Conservation (phyloP, 768 basidiomycete species). For the Agaricus blazei region DNA sequence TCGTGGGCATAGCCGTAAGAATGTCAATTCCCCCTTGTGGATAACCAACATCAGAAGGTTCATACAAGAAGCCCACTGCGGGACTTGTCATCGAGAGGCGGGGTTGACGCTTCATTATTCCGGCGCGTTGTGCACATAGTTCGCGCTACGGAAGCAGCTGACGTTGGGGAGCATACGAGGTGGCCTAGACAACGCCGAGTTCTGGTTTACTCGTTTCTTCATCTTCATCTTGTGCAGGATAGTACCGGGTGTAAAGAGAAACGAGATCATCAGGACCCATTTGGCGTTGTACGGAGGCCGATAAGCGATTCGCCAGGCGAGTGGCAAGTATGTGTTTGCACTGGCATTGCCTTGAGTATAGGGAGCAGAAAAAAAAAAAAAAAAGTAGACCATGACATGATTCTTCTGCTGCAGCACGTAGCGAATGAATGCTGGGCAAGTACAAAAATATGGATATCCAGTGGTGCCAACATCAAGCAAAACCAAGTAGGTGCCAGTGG, state of each 20-base stretch:
- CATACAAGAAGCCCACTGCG: too few relatives aligned
- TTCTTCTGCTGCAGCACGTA: slow-evolving; percentile 55
- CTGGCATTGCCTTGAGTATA: slow-evolving; percentile 28
- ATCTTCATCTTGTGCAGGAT: slow-evolving; percentile 13
- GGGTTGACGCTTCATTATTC: too few relatives aligned
- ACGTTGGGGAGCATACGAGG: not conserved
- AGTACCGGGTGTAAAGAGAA: slow-evolving; percentile 32
- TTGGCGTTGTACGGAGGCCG: slow-evolving; percentile 44
- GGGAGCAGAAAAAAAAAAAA: not conserved
- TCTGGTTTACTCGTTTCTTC: not conserved
- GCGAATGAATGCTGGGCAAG: slow-evolving; percentile 70
- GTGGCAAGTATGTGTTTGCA: slow-evolving; percentile 79
- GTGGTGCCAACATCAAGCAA: slow-evolving; percentile 37
- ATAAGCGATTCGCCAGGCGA: slow-evolving; percentile 50
- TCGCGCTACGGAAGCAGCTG: too few relatives aligned
- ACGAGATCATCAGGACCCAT: slow-evolving; percentile 45
- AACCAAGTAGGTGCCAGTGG: slow-evolving; percentile 58
- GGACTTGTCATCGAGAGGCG: too few relatives aligned
- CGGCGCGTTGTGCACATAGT: too few relatives aligned
- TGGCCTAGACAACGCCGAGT: not conserved
- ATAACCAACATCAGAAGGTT: too few relatives aligned
- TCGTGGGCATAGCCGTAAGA: too few relatives aligned
- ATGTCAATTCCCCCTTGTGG: too few relatives aligned
- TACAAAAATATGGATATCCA: slow-evolving; percentile 53
- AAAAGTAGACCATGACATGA: slow-evolving; percentile 54